Base-by-base conservation (phyloP, 1,284 basidiomycete genomes). In the Moesziomyces parantarcticus region DNA sequence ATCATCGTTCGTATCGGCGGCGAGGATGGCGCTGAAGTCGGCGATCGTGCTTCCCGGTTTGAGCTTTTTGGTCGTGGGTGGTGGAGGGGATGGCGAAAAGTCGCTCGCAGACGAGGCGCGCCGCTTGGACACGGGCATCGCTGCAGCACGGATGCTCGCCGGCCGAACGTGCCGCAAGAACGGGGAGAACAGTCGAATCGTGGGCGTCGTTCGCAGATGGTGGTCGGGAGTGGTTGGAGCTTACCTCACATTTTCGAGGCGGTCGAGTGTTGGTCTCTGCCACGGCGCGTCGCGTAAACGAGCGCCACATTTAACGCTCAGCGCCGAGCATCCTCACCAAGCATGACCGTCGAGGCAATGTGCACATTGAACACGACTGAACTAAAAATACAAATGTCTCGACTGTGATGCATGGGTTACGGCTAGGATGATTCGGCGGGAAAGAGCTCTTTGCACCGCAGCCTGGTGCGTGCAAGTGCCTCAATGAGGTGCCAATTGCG, bases 401-500 rank as follows among this genome's bases (percentile, higher is more conserved):
- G 44, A 46, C 48, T 44, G 39, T 36, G 18, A 51, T 47, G 21
- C 23, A 45, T 26, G 29, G 29, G 20, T 45, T 42, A 45, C 5
- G 9, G 20, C 44, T 42, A 45, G 4, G 9, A 13, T 2, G 44
- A 26, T 29, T 53, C 47, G 11, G 45, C 48, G 20, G 44, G 44
- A 9, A 60, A 67, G 26, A 67, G 43, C 46, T 67, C 36, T 41
- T 61, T 54, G 29, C 64, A 67, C 2, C 64, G 49, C 43, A 45
- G 23, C 29, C 58, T 40, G 1, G 64, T 67, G n/a, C 47, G 51
- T 18, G 51, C 41, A 9, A 67, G 47, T 18, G 64, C 64, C 20
- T 50, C 47, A 46, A 67, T 58, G 50, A 67, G 39, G 14, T 67
- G 64, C 64, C 64, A 67, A 16, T 67, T 60, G 21, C 64, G 56